Evolutionary conservation across 2,329 filamentous ascomycete genomes (phyloP).

Genomic region (Epichloe sp.): DNA sequence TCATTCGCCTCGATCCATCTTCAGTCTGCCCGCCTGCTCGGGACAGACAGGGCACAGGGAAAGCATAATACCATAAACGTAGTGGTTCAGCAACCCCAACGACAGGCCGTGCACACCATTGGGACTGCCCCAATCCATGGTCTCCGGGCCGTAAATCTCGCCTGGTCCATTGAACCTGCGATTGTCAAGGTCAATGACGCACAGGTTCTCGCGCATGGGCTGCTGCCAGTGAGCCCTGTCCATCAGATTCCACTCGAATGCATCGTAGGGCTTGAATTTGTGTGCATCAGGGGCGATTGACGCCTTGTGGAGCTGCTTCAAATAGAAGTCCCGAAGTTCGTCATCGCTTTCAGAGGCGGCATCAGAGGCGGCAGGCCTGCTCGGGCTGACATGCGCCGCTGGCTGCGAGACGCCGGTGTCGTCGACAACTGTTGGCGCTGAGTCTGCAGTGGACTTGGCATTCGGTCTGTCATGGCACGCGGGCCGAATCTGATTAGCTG

Average conservation of each 20-base stretch:
- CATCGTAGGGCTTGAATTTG: constrained; percentile 19
- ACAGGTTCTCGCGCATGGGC: constrained; percentile 24
- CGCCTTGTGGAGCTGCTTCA: constrained; percentile 20
- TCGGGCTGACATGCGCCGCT: background rate
- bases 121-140: constrained; percentile 24
- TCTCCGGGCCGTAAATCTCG: constrained; percentile 20
- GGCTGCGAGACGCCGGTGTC: background rate
- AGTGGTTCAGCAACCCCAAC: constrained; percentile 30
- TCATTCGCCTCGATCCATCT: background rate
- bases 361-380: background rate
- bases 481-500: background rate
- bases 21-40: background rate
- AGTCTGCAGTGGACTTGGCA: background rate
- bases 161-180: constrained; percentile 23
- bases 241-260: constrained; percentile 19
- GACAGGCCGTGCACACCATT: constrained; percentile 23
- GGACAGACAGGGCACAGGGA: background rate
- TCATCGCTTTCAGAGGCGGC: background rate
- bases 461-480: background rate
- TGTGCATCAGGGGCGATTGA: constrained; percentile 13
- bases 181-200: constrained; percentile 33
- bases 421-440: background rate
- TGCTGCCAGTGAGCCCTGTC: constrained; percentile 18
- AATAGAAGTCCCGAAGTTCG: constrained; percentile 18
- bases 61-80: constrained; percentile 26